Percentiles rank a stretch among this genome's conserved stretches.
Conservation (phyloP, 1,284 basidiomycete genomes). For the Peniophora sp. region DNA sequence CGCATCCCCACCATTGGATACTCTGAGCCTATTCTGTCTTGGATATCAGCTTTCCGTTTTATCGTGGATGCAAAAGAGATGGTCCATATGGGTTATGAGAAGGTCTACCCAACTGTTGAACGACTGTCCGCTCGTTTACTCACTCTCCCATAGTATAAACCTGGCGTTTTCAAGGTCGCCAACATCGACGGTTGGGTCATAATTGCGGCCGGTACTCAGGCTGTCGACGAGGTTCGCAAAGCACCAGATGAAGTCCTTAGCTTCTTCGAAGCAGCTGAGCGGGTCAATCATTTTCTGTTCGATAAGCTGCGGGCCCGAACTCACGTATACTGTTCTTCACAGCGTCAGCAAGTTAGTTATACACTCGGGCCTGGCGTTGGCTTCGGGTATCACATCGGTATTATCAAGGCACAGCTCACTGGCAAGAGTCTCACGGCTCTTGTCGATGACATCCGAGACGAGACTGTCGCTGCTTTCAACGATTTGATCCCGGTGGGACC, state of each 20-base stretch:
- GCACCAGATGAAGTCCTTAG: slow-evolving; percentile 25
- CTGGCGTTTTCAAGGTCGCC: slow-evolving; percentile 24
- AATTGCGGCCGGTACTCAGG: slow-evolving; percentile 21
- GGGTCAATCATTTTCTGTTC: slow-evolving; percentile 15
- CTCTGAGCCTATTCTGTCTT: background rate
- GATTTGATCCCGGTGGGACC: slow-evolving; percentile 20
- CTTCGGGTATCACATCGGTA: slow-evolving; percentile 27
- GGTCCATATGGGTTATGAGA: background rate
- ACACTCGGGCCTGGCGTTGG: slow-evolving; percentile 28
- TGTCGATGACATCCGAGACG: slow-evolving; percentile 29
- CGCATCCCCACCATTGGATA: background rate
- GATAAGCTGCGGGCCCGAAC: background rate
- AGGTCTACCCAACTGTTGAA: background rate
- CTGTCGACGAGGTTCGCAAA: slow-evolving; percentile 26
- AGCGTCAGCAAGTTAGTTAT: slow-evolving; percentile 28
- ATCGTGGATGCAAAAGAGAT: background rate
- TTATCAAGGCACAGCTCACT: slow-evolving; percentile 28
- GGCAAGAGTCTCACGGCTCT: slow-evolving; percentile 24
- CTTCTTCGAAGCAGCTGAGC: slow-evolving; percentile 18
- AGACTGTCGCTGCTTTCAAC: slow-evolving; percentile 25
- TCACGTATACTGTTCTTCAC: background rate
- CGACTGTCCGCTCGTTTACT: background rate
- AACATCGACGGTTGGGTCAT: slow-evolving; percentile 22
- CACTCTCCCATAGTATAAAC: slow-evolving; percentile 13
- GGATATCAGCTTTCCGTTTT: background rate